Evolutionary conservation across 1,284 basidiomycete species (phyloP), one percentile per base, ranked within the genome.

Genomic region (Naganishia albida): DNA sequence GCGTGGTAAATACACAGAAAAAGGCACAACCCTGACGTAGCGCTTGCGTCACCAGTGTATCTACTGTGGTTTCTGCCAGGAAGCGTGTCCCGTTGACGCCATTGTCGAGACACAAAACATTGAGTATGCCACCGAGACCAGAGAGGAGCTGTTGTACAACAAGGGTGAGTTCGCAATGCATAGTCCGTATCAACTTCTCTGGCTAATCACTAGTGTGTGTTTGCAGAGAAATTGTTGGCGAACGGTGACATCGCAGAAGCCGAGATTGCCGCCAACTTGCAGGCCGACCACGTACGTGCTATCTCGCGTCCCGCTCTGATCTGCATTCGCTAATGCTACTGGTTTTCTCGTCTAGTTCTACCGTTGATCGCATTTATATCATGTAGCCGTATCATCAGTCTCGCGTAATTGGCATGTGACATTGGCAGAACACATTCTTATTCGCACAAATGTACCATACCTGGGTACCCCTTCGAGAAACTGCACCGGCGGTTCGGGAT

Each of bases 51-150:
- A 44, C 23, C 63, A 76, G 84, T 97, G 94, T 81, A 97, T 98
- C 76, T 97, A 97, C 83, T 97, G 93, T 80, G 92, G 93, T 67
- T 94, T 94, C 84, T 94, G 93, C 81, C 93, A 96, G 81, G 96
- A 99, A 82, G 96, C 96, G 39, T 99, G 96, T 80, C 96, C 96
- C 15, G 96, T 99, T 67, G 96, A 99, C 80, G 96, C 96, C 65
- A 99, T 99, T 74, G 96, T 99, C 67, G 96, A 99, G 94, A 92
- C 92, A 48, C 90, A 94, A 86, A 96, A 97, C 80, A 89, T 91
- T 73, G 93, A 95, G 78, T 98, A 88, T 83, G 90, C 93, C 12
- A 97, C 93, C 51, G 96, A 99, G 82, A 98, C 93, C 12, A 89
- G 96, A 68, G 96, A 99, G 80, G 96, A 99, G 80, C 85, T 99